Percentiles rank a stretch among this genome's conserved stretches.
These are phyloP conservation scores for Amanita subjunquillea DNA, from an alignment of 768 basidiomycete species.

Conservation along the genomic window DNA sequence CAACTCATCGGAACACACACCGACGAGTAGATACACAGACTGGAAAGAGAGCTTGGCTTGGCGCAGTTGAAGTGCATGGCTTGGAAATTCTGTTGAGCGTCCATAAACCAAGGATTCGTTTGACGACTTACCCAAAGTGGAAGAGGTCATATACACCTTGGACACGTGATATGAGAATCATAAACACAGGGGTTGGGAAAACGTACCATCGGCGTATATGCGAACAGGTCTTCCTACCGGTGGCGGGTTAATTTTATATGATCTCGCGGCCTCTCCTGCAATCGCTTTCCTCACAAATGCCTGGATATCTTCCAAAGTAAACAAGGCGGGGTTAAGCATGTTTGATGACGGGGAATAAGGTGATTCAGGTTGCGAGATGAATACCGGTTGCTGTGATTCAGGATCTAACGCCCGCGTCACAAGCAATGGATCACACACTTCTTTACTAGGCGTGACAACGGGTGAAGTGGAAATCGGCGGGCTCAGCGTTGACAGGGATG, in stretches of 20 bases:
- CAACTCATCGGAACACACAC: conserved; percentile 86
- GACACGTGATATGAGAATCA: not conserved
- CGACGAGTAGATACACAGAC: conserved; percentile 81
- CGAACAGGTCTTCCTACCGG: conserved; percentile 73
- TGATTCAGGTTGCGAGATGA: conserved; percentile 28
- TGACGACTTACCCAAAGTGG: conserved; percentile 71
- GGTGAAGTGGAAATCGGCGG: conserved; percentile 25
- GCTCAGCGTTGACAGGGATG: conserved; percentile 44
- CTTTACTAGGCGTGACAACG: conserved; percentile 13
- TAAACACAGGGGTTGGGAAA: conserved; percentile 17
- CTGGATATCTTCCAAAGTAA: conserved; percentile 72
- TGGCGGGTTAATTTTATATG: conserved; percentile 82
- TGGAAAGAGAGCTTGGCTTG: conserved; percentile 95
- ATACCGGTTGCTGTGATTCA: conserved; percentile 18
- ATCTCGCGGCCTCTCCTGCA: conserved; percentile 50
- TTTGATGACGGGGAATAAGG: conserved; percentile 25
- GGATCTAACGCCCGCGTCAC: conserved; percentile 1
- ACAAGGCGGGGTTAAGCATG: conserved; percentile 52
- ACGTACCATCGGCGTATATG: conserved; percentile 87
- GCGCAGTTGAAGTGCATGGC: conserved; percentile 90
- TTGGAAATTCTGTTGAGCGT: conserved; percentile 20
- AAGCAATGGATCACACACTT: conserved; percentile 10
- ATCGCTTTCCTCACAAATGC: conserved; percentile 69
- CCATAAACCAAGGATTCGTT: not conserved
- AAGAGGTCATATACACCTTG: conserved; percentile 93